A percentile compares a stretch with the other conserved stretches of the same genome.
Evolutionary conservation across 441 rosid genomes (phyloP).

Genomic region (Erodium trifolium): DNA sequence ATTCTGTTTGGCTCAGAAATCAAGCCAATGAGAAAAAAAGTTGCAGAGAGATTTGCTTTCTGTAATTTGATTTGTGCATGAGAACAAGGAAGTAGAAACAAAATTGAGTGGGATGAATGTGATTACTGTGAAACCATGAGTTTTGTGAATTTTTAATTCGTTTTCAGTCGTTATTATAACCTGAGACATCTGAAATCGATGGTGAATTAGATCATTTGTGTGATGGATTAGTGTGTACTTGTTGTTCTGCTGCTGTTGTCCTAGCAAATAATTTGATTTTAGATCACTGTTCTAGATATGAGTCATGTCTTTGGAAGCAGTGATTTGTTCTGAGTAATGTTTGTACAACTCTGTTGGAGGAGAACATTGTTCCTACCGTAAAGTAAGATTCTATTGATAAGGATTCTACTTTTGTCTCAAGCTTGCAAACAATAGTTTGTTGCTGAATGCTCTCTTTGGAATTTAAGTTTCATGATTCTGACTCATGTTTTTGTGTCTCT

Average conservation of each 20-base stretch:
- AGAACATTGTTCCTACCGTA: background rate
- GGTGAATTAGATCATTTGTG: background rate
- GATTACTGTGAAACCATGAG: background rate
- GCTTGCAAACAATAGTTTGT: background rate
- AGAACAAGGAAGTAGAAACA: background rate
- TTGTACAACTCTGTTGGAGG: background rate
- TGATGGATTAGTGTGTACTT: background rate
- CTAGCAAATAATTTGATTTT: background rate
- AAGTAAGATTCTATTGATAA: background rate
- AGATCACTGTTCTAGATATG: background rate
- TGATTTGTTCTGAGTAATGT: background rate
- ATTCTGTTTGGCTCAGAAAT: background rate
- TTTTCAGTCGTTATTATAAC: background rate
- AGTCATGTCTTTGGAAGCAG: background rate
- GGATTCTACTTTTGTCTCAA: background rate
- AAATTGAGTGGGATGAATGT: background rate
- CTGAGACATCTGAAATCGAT: background rate
- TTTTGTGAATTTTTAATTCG: background rate
- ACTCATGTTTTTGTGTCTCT: slow-evolving; percentile 13
- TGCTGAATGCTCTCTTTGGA: background rate
- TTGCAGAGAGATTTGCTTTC: background rate
- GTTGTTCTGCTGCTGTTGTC: background rate
- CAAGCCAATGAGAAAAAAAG: background rate
- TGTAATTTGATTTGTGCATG: slow-evolving; percentile 1
- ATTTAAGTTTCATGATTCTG: background rate